These are phyloP conservation scores for Magnolia changhungtana DNA, from an alignment of 164 flowering plant genomes.

Conservation along the genomic window DNA sequence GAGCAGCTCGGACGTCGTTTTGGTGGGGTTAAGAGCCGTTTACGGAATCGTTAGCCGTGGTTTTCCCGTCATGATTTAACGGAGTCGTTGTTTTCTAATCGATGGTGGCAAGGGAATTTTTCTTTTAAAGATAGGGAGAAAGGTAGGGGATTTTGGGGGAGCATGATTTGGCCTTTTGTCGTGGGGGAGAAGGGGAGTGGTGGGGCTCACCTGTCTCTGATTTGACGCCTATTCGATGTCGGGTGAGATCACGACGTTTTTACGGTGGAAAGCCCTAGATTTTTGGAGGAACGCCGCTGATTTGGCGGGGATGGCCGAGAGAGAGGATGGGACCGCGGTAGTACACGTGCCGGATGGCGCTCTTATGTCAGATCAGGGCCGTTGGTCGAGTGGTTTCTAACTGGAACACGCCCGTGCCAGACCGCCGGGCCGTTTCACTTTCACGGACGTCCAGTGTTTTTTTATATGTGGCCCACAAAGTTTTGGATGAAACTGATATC, in stretches of 20 bases:
- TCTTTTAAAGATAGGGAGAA: background rate
- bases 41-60: background rate
- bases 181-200: background rate
- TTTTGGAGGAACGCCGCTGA: background rate
- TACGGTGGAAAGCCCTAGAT: background rate
- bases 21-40: conserved; percentile 3
- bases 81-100: background rate
- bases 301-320: no score
- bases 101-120: background rate
- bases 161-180: background rate
- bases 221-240: background rate
- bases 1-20: background rate
- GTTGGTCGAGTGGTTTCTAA: no score
- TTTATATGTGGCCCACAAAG: no score
- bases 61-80: background rate
- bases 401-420: no score
- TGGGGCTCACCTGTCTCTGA: background rate
- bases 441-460: no score
- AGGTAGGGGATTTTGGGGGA: background rate
- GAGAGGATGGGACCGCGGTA: no score
- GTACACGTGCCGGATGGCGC: no score
- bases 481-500: no score
- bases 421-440: no score
- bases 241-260: background rate
- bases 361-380: no score